Conservation (phyloP, 73 alveolate species). For the Paramecium bursaria region DNA sequence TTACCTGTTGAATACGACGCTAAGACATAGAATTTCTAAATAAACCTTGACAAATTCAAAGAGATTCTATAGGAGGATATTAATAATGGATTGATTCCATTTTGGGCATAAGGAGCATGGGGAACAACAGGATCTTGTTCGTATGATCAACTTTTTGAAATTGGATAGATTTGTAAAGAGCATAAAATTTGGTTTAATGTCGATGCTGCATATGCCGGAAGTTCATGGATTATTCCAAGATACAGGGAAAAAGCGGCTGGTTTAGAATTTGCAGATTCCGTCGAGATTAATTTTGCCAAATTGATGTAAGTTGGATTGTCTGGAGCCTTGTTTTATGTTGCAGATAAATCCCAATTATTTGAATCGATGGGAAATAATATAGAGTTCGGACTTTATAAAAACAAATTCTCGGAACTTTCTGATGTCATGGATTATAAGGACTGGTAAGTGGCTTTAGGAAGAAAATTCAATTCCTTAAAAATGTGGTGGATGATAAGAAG, state of each 20-base stretch:
- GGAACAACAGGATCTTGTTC: slow-evolving; percentile 72
- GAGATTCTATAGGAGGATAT: slow-evolving; percentile 59
- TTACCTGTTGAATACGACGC: slow-evolving; percentile 51
- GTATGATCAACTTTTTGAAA: slow-evolving; percentile 54
- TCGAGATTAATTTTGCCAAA: slow-evolving; percentile 65
- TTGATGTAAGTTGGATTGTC: slow-evolving; percentile 62
- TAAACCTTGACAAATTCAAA: slow-evolving; percentile 40
- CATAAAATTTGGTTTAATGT: slow-evolving; percentile 66
- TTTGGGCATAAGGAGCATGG: slow-evolving; percentile 33
- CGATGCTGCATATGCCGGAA: slow-evolving; percentile 71
- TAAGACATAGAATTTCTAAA: not conserved
- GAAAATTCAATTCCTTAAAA: slow-evolving; percentile 61
- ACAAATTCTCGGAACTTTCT: slow-evolving; percentile 26
- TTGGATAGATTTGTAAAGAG: slow-evolving; percentile 47
- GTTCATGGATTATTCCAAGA: slow-evolving; percentile 66
- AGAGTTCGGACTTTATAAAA: slow-evolving; percentile 57
- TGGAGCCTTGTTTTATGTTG: slow-evolving; percentile 64
- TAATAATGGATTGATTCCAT: slow-evolving; percentile 61
- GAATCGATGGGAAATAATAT: slow-evolving; percentile 43
- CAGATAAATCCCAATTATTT: slow-evolving; percentile 53
- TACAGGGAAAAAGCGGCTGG: slow-evolving; percentile 53
- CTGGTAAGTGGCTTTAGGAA: slow-evolving; percentile 69
- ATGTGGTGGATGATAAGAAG: slow-evolving; percentile 57
- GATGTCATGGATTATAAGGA: slow-evolving; percentile 68
- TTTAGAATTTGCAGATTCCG: slow-evolving; percentile 56